Conservation (phyloP, 2,329 filamentous ascomycete genomes). For the Fusarium sarcochroum region DNA sequence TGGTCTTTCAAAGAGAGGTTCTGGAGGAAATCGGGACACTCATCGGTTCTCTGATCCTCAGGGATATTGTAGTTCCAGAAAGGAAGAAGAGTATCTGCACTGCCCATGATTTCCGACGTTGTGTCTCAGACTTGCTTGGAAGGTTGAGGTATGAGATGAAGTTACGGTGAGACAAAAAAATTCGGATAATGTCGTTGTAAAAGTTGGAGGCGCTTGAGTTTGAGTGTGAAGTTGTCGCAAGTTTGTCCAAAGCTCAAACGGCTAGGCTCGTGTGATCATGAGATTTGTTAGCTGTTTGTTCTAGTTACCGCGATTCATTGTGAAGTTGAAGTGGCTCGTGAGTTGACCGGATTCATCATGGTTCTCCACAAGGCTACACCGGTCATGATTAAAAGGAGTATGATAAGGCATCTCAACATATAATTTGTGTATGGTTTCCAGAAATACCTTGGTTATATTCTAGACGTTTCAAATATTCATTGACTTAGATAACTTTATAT, state of each 20-base stretch:
- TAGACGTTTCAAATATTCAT: neutral
- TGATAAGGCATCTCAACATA: neutral
- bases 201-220: neutral
- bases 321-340: neutral
- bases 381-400: slow-evolving; percentile 6
- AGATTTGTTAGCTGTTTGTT: neutral
- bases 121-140: neutral
- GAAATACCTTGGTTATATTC: neutral
- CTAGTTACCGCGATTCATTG: neutral
- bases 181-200: neutral
- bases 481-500: neutral
- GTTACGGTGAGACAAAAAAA: slow-evolving; percentile 33
- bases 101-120: slow-evolving; percentile 54
- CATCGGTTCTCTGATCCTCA: slow-evolving; percentile 67
- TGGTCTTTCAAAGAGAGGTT: slow-evolving; percentile 77
- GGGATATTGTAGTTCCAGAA: slow-evolving; percentile 91
- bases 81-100: slow-evolving; percentile 58
- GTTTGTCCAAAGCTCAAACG: neutral
- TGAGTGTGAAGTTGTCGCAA: neutral
- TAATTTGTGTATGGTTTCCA: no score
- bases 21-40: slow-evolving; percentile 80
- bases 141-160: slow-evolving; percentile 7
- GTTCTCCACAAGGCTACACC: slow-evolving; percentile 24
- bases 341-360: neutral
- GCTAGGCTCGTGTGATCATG: neutral